Evolutionary conservation across 2,329 filamentous ascomycete species (phyloP).

Genomic region (Akanthomyces dipterigenus): DNA sequence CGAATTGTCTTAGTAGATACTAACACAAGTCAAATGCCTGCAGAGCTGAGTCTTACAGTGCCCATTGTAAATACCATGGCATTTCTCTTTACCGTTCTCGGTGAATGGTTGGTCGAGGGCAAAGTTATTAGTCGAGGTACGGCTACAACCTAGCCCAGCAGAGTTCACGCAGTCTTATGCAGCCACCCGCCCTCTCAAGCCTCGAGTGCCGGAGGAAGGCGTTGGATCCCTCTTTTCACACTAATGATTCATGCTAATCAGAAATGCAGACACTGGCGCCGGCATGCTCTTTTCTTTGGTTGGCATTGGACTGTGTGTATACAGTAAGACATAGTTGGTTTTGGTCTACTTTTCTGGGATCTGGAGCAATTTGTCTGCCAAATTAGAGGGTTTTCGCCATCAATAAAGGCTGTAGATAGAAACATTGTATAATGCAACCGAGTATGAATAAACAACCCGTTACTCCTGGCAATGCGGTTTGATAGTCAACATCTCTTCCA

Average conservation of each 20-base stretch:
- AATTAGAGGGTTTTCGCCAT: background rate
- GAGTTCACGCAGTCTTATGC: background rate
- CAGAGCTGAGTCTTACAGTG: conserved; percentile 87
- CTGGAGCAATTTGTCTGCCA: background rate
- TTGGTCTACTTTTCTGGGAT: background rate
- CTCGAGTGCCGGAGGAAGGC: background rate
- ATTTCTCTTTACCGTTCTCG: conserved; percentile 91
- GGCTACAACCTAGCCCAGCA: conserved; percentile 18
- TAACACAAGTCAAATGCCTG: background rate
- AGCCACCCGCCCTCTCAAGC: background rate
- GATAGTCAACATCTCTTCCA: conserved; percentile 5
- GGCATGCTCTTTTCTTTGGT: conserved; percentile 73
- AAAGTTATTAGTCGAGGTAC: conserved; percentile 80
- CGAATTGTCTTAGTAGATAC: background rate
- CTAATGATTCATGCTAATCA: background rate
- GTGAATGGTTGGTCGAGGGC: conserved; percentile 89
- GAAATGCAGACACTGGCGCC: conserved; percentile 63
- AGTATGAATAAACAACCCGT: background rate
- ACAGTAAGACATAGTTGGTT: conserved; percentile 43
- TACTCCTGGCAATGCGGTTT: conserved; percentile 7
- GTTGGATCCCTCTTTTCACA: background rate
- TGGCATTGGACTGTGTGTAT: conserved; percentile 79
- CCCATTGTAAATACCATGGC: conserved; percentile 92
- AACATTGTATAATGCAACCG: background rate
- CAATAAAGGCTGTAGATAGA: background rate